Evolutionary conservation across 2,329 filamentous ascomycete genomes (phyloP).

Genomic region (Diaporthe ampelina): DNA sequence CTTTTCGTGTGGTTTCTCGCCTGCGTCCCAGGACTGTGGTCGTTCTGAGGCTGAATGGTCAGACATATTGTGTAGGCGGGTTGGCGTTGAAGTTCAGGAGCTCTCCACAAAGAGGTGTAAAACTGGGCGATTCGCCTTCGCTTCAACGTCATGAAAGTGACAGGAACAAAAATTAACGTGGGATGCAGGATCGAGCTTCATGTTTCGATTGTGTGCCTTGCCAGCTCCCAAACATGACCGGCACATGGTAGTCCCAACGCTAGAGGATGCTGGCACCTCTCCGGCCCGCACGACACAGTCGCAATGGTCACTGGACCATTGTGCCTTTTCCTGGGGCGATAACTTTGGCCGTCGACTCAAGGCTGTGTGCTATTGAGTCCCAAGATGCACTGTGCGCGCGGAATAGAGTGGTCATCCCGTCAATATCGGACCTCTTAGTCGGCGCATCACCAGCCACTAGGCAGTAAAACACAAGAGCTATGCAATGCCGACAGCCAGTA

Average conservation of each 20-base stretch:
- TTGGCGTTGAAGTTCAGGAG: background rate
- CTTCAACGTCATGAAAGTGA: background rate
- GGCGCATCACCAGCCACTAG: constrained; percentile 10
- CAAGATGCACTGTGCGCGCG: background rate
- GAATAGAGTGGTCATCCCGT: background rate
- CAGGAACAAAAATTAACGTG: background rate
- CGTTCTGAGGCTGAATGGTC: background rate
- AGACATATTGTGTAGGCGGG: background rate
- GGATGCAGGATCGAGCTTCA: background rate
- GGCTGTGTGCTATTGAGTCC: background rate
- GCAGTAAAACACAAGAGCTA: background rate
- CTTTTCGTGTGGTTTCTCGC: background rate
- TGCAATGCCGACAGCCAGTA: background rate
- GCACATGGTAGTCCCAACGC: background rate
- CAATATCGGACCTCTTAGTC: background rate
- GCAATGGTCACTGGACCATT: background rate
- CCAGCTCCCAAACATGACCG: background rate
- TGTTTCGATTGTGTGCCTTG: background rate
- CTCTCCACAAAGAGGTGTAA: background rate
- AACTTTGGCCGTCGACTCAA: no score
- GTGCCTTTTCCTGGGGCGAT: background rate
- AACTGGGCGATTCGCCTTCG: background rate
- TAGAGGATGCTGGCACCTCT: background rate
- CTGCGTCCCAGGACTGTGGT: background rate
- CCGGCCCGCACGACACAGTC: background rate